phyloP scores from a whole-genome alignment of 495 filamentous ascomycete genomes.

The Beverwykella pulmonaria region DNA sequence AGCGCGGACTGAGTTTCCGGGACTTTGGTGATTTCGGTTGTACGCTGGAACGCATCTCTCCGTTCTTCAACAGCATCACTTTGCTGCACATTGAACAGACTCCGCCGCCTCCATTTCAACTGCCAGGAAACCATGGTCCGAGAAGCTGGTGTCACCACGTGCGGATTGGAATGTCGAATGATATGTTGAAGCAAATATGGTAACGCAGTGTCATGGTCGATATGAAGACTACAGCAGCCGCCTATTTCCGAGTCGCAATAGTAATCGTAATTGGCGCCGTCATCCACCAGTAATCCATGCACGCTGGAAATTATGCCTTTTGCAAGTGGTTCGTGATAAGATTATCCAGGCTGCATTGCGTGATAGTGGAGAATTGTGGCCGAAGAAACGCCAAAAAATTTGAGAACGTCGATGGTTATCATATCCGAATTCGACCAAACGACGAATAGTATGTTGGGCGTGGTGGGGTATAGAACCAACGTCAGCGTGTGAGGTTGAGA shows the following conservation, averaged over 20 bases:
- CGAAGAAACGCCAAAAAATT: not conserved
- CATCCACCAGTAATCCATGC: not conserved
- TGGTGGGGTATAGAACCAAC: not conserved
- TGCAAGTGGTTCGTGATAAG: not conserved
- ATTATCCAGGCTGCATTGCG: not conserved
- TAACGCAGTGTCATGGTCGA: not conserved
- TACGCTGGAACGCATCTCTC: not conserved
- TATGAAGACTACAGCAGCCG: not conserved
- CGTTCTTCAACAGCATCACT: not conserved
- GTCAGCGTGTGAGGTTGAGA: not conserved
- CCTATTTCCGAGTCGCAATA: not conserved
- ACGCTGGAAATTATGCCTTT: not conserved
- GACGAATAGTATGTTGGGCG: not conserved
- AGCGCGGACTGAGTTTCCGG: slow-evolving; percentile 47
- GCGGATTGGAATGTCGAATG: not conserved
- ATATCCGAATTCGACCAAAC: not conserved
- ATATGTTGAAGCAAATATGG: not conserved
- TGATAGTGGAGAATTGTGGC: slow-evolving; percentile 7
- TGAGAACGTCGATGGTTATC: not conserved
- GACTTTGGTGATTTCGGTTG: not conserved
- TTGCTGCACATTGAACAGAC: not conserved
- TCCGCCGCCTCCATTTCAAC: not conserved
- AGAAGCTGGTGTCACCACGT: not conserved
- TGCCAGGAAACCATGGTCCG: not conserved
- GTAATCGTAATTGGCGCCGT: not conserved